Evolutionary conservation across 148 eudicot genomes (phyloP).

Genomic region (Vaccinium darrowii): DNA sequence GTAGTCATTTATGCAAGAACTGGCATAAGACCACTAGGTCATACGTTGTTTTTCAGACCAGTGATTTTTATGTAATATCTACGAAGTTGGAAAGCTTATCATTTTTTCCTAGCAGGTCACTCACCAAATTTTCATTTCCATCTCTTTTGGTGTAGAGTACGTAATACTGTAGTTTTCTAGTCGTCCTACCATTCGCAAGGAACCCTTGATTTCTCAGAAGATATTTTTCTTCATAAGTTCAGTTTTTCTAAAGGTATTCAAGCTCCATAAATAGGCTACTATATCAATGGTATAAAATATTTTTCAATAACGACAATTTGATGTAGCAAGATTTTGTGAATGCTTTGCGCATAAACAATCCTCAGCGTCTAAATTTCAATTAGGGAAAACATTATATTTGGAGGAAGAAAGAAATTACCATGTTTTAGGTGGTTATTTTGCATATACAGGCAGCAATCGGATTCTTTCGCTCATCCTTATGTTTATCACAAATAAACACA

Average conservation of each 20-base stretch:
- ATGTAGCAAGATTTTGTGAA: background rate
- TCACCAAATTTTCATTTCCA: background rate
- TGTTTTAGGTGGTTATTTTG: background rate
- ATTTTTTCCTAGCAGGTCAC: background rate
- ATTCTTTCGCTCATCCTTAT: background rate
- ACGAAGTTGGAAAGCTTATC: background rate
- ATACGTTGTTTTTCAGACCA: background rate
- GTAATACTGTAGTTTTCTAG: background rate
- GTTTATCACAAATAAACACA: background rate
- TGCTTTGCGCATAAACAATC: background rate
- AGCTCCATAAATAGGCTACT: constrained; percentile 6
- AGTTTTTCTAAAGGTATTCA: background rate
- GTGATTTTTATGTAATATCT: background rate
- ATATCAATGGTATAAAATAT: background rate
- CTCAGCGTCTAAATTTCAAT: background rate
- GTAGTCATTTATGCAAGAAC: background rate
- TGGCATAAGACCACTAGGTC: background rate
- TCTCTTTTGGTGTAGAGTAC: background rate
- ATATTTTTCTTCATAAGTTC: background rate
- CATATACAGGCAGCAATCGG: background rate
- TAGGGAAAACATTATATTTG: background rate
- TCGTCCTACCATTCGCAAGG: constrained; percentile 55
- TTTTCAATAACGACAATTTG: background rate
- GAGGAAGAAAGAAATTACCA: background rate
- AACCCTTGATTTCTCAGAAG: background rate